These are phyloP conservation scores for Leishmania arabica DNA, from an alignment of 208 protist species.

Conservation along the genomic window DNA sequence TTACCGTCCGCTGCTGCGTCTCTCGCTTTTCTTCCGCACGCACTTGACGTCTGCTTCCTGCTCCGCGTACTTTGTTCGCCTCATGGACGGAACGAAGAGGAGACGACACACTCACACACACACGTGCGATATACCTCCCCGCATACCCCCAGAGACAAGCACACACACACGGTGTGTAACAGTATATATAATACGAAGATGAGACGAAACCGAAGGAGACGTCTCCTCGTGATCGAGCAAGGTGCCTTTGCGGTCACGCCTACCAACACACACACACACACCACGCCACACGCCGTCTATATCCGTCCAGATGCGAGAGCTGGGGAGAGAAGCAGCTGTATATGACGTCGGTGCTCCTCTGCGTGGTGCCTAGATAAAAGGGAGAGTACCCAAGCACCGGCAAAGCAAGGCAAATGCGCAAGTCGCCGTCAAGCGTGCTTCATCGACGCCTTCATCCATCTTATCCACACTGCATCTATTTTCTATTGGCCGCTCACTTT, in stretches of 20 bases:
- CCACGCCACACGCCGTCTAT: too few relatives aligned
- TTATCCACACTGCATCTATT: not conserved
- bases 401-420: not conserved
- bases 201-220: not conserved
- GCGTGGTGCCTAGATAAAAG: not conserved
- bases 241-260: not conserved
- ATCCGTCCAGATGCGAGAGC: too few relatives aligned
- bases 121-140: not conserved
- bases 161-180: too few relatives aligned
- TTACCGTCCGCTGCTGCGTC: not conserved
- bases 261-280: not conserved
- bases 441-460: not conserved
- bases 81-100: not conserved
- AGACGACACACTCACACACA: not conserved
- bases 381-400: not conserved
- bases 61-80: not conserved
- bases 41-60: not conserved
- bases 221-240: not conserved
- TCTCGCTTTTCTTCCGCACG: not conserved
- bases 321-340: too few relatives aligned
- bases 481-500: not conserved
- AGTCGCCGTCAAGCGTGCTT: not conserved
- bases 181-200: not conserved
- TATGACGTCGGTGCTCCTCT: not conserved
- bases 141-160: too few relatives aligned